These are phyloP conservation scores for Suillus variegatus DNA, from an alignment of 768 basidiomycete genomes.

Conservation along the genomic window DNA sequence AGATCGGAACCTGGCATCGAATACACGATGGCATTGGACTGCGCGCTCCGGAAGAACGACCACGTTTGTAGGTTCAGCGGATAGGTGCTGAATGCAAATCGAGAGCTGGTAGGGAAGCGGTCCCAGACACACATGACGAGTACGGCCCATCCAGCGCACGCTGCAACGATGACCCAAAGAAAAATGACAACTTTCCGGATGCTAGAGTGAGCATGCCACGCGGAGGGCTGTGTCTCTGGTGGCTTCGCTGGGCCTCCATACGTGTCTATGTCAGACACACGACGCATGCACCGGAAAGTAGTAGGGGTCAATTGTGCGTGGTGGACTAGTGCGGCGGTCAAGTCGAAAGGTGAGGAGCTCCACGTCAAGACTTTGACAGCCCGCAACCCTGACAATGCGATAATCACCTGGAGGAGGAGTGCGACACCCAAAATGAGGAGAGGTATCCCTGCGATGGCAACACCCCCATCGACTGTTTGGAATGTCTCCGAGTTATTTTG, in stretches of 20 bases:
- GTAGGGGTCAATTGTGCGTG: slow-evolving; percentile 23
- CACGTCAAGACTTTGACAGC: slow-evolving; percentile 29
- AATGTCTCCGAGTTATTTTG: no score
- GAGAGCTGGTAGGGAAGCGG: no score
- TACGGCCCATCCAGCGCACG: slow-evolving; percentile 25
- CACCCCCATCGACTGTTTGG: no score
- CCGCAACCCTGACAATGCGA: slow-evolving; percentile 26
- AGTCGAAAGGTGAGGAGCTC: slow-evolving; percentile 34
- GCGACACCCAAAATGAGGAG: slow-evolving; percentile 27
- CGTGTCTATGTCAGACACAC: no score
- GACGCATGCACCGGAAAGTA: neutral
- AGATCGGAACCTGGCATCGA: slow-evolving; percentile 14
- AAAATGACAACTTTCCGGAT: no score
- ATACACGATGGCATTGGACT: neutral
- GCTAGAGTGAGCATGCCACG: no score
- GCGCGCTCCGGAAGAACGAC: no score
- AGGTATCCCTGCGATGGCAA: slow-evolving; percentile 18
- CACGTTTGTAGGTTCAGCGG: no score
- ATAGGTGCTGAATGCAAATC: no score
- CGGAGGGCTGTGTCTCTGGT: no score
- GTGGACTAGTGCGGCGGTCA: slow-evolving; percentile 32
- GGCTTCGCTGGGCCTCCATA: no score
- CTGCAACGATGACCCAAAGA: slow-evolving; percentile 14
- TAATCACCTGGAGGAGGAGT: slow-evolving; percentile 12
- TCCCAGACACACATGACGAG: slow-evolving; percentile 10